phyloP scores from a whole-genome alignment of 352 stramenopile genomes.

The Pythium phragmitis region DNA sequence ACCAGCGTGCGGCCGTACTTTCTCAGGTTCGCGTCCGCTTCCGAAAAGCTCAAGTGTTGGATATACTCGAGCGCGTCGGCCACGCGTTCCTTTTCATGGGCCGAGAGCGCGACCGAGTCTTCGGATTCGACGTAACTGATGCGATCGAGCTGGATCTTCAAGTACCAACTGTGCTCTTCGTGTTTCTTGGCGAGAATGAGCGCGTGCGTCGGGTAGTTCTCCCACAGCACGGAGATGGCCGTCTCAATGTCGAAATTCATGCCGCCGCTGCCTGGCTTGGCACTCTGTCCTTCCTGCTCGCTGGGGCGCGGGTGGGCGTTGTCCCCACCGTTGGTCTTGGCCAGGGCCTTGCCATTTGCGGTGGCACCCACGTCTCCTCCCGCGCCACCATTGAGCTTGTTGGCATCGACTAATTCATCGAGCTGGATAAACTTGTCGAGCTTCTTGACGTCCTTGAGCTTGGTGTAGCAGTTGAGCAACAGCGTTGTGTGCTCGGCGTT shows the following conservation, averaged over 20 bases:
- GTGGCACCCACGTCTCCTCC: neutral
- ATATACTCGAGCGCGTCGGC: constrained; percentile 92
- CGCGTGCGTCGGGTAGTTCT: constrained; percentile 91
- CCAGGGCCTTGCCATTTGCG: constrained; percentile 15
- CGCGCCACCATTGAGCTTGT: constrained; percentile 23
- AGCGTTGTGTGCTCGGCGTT: constrained; percentile 93
- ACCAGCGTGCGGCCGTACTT: constrained; percentile 90
- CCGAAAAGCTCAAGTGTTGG: constrained; percentile 77
- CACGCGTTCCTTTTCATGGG: constrained; percentile 78
- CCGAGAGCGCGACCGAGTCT: constrained; percentile 63
- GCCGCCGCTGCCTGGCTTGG: constrained; percentile 32
- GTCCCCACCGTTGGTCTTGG: no score
- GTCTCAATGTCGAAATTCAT: constrained; percentile 91
- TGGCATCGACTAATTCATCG: constrained; percentile 61
- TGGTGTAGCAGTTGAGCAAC: constrained; percentile 95
- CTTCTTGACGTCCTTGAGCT: constrained; percentile 93
- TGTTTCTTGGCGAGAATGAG: constrained; percentile 89
- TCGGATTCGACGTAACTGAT: constrained; percentile 87
- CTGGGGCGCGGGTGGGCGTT: constrained; percentile 9
- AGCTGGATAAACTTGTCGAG: constrained; percentile 91
- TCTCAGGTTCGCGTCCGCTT: constrained; percentile 82
- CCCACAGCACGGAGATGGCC: constrained; percentile 91
- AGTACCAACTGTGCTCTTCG: constrained; percentile 90
- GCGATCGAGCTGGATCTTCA: constrained; percentile 92
- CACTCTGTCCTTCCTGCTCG: constrained; percentile 10